These are phyloP conservation scores for Aspergillus pseudoterreus DNA, from an alignment of 2,329 filamentous ascomycete species.

Conservation along the genomic window DNA sequence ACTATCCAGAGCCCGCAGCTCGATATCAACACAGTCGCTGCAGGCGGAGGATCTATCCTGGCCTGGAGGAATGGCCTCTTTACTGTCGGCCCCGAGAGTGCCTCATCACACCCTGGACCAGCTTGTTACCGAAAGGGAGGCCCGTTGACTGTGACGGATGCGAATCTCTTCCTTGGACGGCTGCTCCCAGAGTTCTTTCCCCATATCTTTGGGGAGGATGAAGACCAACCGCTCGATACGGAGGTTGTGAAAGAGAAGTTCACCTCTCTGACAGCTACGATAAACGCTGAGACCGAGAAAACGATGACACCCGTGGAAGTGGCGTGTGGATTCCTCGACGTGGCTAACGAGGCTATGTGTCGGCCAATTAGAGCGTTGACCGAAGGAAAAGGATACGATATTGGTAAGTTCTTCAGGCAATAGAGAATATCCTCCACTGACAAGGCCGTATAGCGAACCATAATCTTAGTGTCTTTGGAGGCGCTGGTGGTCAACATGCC, in stretches of 20 bases:
- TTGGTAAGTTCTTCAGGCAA: not conserved
- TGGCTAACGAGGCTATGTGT: constrained; percentile 43
- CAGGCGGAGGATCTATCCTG: constrained; percentile 66
- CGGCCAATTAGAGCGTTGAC: constrained; percentile 85
- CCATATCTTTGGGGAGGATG: constrained; percentile 88
- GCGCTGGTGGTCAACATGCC: constrained; percentile 87
- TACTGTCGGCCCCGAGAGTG: constrained; percentile 87
- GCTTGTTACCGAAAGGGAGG: constrained; percentile 92
- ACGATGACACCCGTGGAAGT: constrained; percentile 50
- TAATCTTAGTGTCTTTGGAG: constrained; percentile 75
- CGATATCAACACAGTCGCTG: constrained; percentile 92
- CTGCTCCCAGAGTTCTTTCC: constrained; percentile 91
- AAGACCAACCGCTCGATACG: constrained; percentile 75
- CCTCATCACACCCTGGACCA: constrained; percentile 84
- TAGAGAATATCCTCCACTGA: constrained; percentile 12
- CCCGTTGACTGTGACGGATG: constrained; percentile 85
- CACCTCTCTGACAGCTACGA: constrained; percentile 63
- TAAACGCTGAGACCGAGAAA: constrained; percentile 50
- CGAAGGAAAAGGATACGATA: constrained; percentile 50
- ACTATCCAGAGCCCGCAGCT: constrained; percentile 89
- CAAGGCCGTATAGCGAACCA: constrained; percentile 12
- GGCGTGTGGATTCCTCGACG: constrained; percentile 39
- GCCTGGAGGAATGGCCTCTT: constrained; percentile 90
- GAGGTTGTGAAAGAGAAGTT: constrained; percentile 73
- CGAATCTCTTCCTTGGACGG: constrained; percentile 82